Evolutionary conservation across 768 basidiomycete genomes (phyloP), one percentile per base, ranked within the genome.

Genomic region (Rhodotorula kratochvilovae): DNA sequence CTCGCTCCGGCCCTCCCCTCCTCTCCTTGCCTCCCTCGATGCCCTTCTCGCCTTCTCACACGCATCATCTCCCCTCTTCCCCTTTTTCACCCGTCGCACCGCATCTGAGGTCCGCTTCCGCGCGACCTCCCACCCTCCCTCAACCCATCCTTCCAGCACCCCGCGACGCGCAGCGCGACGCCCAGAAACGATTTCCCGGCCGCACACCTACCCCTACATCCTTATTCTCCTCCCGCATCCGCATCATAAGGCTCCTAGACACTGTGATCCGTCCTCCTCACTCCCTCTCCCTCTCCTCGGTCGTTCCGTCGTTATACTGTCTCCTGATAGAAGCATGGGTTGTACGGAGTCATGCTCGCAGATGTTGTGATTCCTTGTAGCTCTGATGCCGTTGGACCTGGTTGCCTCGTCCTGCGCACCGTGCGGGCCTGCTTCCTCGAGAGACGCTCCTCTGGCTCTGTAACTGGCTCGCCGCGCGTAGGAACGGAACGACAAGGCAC

Each of bases 181-280:
- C 25, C 6, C 48, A n/a, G 33, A 35, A 36, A 61, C 61, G 46
- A 61, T 36, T 61, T 50, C 61, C 46, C 39, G 39, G 25, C 61
- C 46, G 12, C n/a, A n/a, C n/a, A 15, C 17, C 33, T 6, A 29
- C 16, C 43, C 58, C 2, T 42, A 13, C 13, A 6, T 39, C 6
- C 6, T 13, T 39, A 50, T 50, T 3, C 48, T 27, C 25, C 2
- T 27, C 61, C 45, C 33, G 8, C 43, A 3, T 23, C 43, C n/a
- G 27, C 42, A 31, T 50, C 61, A 50, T 51, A 61, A 61, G 61
- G 61, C 61, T 61, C 61, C 23, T 19, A 56, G 61, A 61, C 61
- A 61, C 61, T 61, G 61, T 50, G 61, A 36, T 36, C 48, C 3
- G 23, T 16, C 31, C 59, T 4, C 42, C 23, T 5, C 53, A 6